A percentile compares a stretch with the other conserved stretches of the same genome.
Conservation (phyloP, 208 protist genomes). For the Leishmania guyanensis region DNA sequence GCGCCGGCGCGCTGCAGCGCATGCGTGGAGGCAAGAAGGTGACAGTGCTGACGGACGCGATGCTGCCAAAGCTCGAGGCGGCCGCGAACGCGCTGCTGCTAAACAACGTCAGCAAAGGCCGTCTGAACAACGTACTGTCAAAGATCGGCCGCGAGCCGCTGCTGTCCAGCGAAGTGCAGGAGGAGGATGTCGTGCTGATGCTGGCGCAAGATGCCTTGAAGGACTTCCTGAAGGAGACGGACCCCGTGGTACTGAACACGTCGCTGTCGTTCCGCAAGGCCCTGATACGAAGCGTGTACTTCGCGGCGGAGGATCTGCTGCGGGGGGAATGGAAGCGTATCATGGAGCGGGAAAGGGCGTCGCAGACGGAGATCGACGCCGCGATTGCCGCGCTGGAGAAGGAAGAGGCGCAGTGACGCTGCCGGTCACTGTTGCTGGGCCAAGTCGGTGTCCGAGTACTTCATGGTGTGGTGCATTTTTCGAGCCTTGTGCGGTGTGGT, state of each 20-base stretch:
- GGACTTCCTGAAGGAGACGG: conserved; percentile 88
- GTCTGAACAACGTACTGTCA: conserved; percentile 82
- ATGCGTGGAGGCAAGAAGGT: conserved; percentile 52
- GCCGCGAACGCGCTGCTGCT: conserved; percentile 80
- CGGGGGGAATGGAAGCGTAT: conserved; percentile 63
- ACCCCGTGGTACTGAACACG: conserved; percentile 80
- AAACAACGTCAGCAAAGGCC: conserved; percentile 85
- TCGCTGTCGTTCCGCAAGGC: conserved; percentile 76
- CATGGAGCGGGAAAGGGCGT: conserved; percentile 36
- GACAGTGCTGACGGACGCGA: conserved; percentile 74
- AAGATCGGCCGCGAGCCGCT: conserved; percentile 85
- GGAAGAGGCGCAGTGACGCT: background rate
- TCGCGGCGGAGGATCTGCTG: conserved; percentile 66
- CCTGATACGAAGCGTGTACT: conserved; percentile 82
- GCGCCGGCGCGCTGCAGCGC: conserved; percentile 65
- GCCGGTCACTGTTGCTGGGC: background rate
- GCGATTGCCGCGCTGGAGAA: conserved; percentile 19
- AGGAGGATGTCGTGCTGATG: conserved; percentile 62
- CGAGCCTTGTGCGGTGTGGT: too few species aligned
- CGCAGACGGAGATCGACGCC: conserved; percentile 33
- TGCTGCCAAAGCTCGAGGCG: conserved; percentile 83
- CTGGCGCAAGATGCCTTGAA: conserved; percentile 89
- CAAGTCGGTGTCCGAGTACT: background rate
- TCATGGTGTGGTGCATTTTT: too few species aligned
- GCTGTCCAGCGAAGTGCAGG: conserved; percentile 54